phyloP scores from a whole-genome alignment of 441 rosid genomes.

The Isatis lusitanica region DNA sequence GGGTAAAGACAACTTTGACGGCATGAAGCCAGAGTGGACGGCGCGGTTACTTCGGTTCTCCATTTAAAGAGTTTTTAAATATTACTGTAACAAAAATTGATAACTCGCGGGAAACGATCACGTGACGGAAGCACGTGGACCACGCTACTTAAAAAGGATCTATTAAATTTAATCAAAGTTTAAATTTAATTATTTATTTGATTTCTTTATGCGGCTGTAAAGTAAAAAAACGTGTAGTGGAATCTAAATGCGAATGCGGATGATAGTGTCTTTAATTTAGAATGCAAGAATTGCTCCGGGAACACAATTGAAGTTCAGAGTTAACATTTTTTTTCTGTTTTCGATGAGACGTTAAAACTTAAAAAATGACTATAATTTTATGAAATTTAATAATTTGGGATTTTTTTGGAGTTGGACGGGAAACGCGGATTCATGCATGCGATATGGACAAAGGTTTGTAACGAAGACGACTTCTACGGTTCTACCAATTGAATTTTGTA shows the following conservation, averaged over 20 bases:
- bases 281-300: slow-evolving; percentile 31
- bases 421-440: slow-evolving; percentile 33
- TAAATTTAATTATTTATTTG: not conserved
- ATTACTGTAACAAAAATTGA: not conserved
- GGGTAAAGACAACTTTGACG: slow-evolving; percentile 21
- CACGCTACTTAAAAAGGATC: slow-evolving; percentile 5
- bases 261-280: slow-evolving; percentile 31
- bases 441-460: slow-evolving; percentile 17
- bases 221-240: slow-evolving; percentile 15
- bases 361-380: not conserved
- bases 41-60: slow-evolving; percentile 10
- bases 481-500: not conserved
- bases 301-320: slow-evolving; percentile 31
- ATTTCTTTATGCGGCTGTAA: slow-evolving; percentile 27
- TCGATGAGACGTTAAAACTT: not conserved
- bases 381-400: not conserved
- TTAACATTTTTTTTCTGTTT: not conserved
- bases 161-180: slow-evolving; percentile 13
- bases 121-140: slow-evolving; percentile 27
- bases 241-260: slow-evolving; percentile 16
- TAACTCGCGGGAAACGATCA: not conserved
- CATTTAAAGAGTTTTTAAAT: not conserved
- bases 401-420: slow-evolving; percentile 2
- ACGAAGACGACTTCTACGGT: no score
- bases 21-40: slow-evolving; percentile 29